A percentile compares a stretch with the other conserved stretches of the same genome.
These are phyloP conservation scores for Suillus sp. DNA, from an alignment of 768 basidiomycete genomes.

Conservation along the genomic window DNA sequence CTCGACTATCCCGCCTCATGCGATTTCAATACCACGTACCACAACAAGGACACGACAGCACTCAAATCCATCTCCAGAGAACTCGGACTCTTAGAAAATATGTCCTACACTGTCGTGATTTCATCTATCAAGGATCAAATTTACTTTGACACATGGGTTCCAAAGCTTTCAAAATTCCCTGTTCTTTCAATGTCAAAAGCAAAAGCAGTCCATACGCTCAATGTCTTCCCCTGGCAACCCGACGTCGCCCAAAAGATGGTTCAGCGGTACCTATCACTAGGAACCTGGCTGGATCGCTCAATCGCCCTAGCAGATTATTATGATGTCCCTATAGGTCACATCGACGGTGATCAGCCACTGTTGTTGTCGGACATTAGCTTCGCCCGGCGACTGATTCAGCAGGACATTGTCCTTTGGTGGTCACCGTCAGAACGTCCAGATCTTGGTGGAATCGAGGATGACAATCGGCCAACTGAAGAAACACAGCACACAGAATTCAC, in stretches of 20 bases:
- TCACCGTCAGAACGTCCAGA: conserved; percentile 87
- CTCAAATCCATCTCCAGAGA: conserved; percentile 88
- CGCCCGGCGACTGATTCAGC: conserved; percentile 80
- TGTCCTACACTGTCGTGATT: conserved; percentile 75
- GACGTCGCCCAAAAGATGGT: conserved; percentile 84
- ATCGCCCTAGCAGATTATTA: conserved; percentile 86
- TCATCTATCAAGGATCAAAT: conserved; percentile 83
- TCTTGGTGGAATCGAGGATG: conserved; percentile 90
- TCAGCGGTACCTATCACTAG: conserved; percentile 75
- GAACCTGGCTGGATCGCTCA: conserved; percentile 78
- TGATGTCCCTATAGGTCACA: conserved; percentile 90
- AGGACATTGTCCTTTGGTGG: conserved; percentile 98
- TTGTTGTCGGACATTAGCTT: conserved; percentile 88
- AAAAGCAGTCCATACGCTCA: conserved; percentile 70
- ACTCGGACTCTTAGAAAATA: conserved; percentile 71
- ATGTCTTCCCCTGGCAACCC: conserved; percentile 88
- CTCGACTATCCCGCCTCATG: conserved; percentile 65
- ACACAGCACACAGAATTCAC: conserved; percentile 83
- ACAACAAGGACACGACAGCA: conserved; percentile 76
- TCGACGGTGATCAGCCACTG: conserved; percentile 89
- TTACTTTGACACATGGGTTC: conserved; percentile 76
- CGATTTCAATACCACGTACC: conserved; percentile 72
- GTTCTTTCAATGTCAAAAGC: conserved; percentile 84
- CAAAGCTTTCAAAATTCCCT: conserved; percentile 82
- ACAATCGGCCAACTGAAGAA: conserved; percentile 75